Evolutionary conservation across 1,284 basidiomycete genomes (phyloP).

Genomic region (Leccinum fuscescens): DNA sequence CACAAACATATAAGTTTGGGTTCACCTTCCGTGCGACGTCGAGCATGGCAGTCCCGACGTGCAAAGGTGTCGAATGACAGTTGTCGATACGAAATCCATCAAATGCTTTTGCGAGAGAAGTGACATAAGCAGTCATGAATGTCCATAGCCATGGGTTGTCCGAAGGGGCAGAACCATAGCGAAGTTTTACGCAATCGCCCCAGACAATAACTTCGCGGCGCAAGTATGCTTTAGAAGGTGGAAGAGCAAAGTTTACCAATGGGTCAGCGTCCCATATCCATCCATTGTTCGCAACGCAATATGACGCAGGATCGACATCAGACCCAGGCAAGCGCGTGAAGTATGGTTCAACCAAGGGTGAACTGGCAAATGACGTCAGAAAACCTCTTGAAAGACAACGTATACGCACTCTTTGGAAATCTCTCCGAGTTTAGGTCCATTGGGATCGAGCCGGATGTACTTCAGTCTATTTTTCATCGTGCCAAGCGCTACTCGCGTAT

Average conservation of each 20-base stretch:
- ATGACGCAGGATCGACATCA: slow-evolving; percentile 62
- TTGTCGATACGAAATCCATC: slow-evolving; percentile 98
- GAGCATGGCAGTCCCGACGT: slow-evolving; percentile 89
- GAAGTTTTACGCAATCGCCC: slow-evolving; percentile 97
- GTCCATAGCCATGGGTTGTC: slow-evolving; percentile 95
- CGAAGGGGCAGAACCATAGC: slow-evolving; percentile 77
- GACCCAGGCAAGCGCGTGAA: slow-evolving; percentile 79
- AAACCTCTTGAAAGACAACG: neutral
- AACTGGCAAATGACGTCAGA: slow-evolving; percentile 43
- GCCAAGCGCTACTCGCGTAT: slow-evolving; percentile 71
- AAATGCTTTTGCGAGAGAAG: slow-evolving; percentile 76
- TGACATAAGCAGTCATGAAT: slow-evolving; percentile 89
- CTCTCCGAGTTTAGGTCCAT: slow-evolving; percentile 84
- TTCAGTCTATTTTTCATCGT: slow-evolving; percentile 74
- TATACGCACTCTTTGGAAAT: slow-evolving; percentile 66
- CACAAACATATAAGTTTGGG: slow-evolving; percentile 92
- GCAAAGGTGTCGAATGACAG: slow-evolving; percentile 94
- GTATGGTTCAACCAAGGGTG: slow-evolving; percentile 83
- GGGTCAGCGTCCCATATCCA: slow-evolving; percentile 99
- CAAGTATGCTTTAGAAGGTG: slow-evolving; percentile 93
- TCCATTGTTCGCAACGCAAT: slow-evolving; percentile 93
- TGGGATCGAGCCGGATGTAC: slow-evolving; percentile 77
- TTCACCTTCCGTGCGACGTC: slow-evolving; percentile 88
- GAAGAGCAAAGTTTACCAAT: slow-evolving; percentile 91
- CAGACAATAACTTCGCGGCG: slow-evolving; percentile 96